Percentiles rank a stretch among this genome's conserved stretches.
phyloP scores from a whole-genome alignment of 83 land plant species.

The Isoetes engelmannii region DNA sequence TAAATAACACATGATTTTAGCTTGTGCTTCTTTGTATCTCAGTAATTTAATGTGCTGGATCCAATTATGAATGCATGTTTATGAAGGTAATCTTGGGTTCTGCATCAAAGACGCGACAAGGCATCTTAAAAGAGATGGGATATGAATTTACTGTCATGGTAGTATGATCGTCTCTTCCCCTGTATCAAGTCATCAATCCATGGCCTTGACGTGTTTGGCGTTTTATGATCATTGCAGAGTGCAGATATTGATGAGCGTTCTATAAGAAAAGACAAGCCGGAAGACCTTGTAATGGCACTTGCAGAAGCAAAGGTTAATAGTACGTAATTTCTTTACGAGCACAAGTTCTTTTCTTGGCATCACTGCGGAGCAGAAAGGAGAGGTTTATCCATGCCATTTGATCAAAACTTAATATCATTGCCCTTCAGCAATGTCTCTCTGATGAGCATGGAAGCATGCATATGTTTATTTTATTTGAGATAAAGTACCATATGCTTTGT shows the following conservation, averaged over 20 bases:
- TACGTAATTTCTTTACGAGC: neutral
- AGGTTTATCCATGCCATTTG: too few relatives aligned
- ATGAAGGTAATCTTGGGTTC: conserved; percentile 79
- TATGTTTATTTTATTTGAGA: too few relatives aligned
- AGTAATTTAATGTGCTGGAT: too few relatives aligned
- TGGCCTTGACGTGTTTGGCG: neutral
- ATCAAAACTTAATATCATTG: too few relatives aligned
- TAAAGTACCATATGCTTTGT: too few relatives aligned
- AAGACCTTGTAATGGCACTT: conserved; percentile 78
- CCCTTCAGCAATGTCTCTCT: too few relatives aligned
- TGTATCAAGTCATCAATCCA: neutral
- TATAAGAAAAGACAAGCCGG: conserved; percentile 68
- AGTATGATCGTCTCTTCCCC: neutral
- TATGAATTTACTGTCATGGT: conserved; percentile 62
- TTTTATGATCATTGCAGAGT: conserved; percentile 19
- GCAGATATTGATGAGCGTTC: conserved; percentile 93
- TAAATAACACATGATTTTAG: too few relatives aligned
- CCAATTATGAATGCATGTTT: neutral
- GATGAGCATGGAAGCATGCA: too few relatives aligned
- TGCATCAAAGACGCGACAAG: conserved; percentile 51
- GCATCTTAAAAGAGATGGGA: conserved; percentile 76
- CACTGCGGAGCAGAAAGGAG: too few relatives aligned
- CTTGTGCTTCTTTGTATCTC: too few relatives aligned
- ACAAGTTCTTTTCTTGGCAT: neutral
- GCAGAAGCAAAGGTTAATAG: conserved; percentile 73